Evolutionary conservation across 495 filamentous ascomycete species (phyloP).

Genomic region (Melanomma pulvis-pyrius): DNA sequence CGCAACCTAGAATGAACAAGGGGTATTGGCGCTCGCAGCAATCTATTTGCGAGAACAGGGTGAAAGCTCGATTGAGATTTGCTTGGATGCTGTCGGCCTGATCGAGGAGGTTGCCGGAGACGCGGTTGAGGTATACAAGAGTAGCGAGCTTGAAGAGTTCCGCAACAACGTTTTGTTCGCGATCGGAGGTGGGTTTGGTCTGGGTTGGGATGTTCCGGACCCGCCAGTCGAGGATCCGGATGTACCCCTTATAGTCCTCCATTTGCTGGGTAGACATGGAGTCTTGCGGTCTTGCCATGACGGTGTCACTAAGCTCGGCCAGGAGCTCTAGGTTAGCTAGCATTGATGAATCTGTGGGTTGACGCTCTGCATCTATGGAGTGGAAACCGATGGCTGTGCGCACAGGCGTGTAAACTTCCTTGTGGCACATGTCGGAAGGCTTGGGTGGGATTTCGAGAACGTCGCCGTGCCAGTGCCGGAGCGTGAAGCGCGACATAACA

Average conservation of each 20-base stretch:
- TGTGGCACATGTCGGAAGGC: slow-evolving; percentile 44
- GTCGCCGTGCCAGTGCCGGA: slow-evolving; percentile 36
- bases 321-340: neutral
- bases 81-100: neutral
- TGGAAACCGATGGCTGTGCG: neutral
- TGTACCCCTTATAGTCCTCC: neutral
- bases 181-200: neutral
- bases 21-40: slow-evolving; percentile 46
- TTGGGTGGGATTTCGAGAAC: neutral
- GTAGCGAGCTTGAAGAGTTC: neutral
- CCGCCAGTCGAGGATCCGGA: neutral
- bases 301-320: neutral
- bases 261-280: neutral
- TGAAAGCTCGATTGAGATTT: neutral
- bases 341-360: neutral
- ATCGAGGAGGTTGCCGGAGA: neutral
- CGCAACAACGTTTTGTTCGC: neutral
- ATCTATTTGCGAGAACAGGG: slow-evolving; percentile 51
- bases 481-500: slow-evolving; percentile 35
- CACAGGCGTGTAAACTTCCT: neutral
- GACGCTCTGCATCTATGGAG: neutral
- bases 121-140: neutral
- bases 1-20: slow-evolving; percentile 48
- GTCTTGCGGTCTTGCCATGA: neutral
- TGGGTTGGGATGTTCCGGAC: neutral